Base-by-base conservation (phyloP, 495 filamentous ascomycete species). In the Lentithecium fluviatile region DNA sequence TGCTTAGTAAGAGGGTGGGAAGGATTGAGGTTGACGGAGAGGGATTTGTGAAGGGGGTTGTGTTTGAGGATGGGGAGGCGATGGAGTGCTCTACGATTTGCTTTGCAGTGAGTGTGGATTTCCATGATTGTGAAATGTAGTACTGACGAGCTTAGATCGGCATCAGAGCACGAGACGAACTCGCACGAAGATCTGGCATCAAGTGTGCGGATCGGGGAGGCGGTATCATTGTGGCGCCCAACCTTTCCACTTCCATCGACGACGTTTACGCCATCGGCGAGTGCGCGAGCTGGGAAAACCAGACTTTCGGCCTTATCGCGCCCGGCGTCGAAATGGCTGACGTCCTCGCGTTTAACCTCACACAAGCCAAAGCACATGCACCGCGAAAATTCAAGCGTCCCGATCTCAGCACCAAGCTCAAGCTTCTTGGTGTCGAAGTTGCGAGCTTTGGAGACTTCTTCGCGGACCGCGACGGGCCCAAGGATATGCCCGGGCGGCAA, bases 381-480 rank as follows among this genome's bases (percentile, higher is more conserved):
- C 83, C 83, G 2, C 80, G 86, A 55, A 74, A 79, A 52, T 96
- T 95, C 79, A 90, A 89, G 63, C 78, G 87, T 21, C 93, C 93
- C 0, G 92, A 97, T 68, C 78, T 97, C 17, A 96, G 91, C 75
- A 97, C 93, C 0, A 97, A 96, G 71, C 73, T 97, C 6, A 97
- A 97, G 77, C 78, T 97, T 0, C 78, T 97, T 0, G 93, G 93
- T 0, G 93, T 96, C 2, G 92, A 96, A 65, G 93, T 97, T 1
- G 93, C 93, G 29, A 93, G 88, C 67, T 97, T 96, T 69, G 93
- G 93, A 0, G 93, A 97, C 69, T 97, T 94, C 78, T 97, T 97
- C 62, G 93, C 93, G 2, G 93, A 97, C 62, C 79, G 91, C 57
- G 86, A 96, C 70, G 91, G 91, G 0, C 91, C 91, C 0, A 89